These are phyloP conservation scores for Cladosporium oxysporum DNA, from an alignment of 2,329 filamentous ascomycete species.

Conservation along the genomic window DNA sequence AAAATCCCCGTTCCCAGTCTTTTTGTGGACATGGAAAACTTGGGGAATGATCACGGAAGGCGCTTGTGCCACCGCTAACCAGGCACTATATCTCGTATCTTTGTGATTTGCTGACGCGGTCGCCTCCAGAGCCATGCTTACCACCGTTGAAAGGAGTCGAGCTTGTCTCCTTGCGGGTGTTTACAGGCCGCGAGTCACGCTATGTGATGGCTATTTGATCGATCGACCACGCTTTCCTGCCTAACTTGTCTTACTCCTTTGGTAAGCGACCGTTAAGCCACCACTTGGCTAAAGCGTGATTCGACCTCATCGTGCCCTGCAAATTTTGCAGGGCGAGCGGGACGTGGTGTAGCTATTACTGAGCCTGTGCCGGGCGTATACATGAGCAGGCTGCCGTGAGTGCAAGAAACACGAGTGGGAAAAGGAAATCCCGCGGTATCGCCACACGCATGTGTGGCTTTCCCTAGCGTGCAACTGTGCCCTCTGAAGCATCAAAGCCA, in stretches of 20 bases:
- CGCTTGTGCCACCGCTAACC: neutral
- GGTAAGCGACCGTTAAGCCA: neutral
- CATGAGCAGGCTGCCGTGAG: neutral
- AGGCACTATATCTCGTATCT: conserved; percentile 9
- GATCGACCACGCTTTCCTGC: neutral
- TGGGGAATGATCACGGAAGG: conserved; percentile 2
- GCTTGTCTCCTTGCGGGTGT: neutral
- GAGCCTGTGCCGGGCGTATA: neutral
- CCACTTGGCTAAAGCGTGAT: conserved; percentile 11
- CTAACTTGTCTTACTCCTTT: neutral
- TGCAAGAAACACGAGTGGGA: neutral
- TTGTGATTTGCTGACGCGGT: conserved; percentile 8
- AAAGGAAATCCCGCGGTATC: neutral
- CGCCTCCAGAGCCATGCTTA: conserved; percentile 1
- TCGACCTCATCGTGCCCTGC: neutral
- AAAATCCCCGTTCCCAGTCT: neutral
- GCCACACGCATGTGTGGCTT: neutral
- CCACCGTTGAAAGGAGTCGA: conserved; percentile 5
- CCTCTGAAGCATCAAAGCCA: neutral
- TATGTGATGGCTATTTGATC: neutral
- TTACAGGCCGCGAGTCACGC: neutral
- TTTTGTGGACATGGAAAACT: conserved; percentile 6
- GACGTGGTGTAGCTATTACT: neutral
- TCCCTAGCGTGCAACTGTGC: neutral
- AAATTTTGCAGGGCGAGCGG: neutral